phyloP scores from a whole-genome alignment of 2,329 filamentous ascomycete species.

The Fusarium scirpi region DNA sequence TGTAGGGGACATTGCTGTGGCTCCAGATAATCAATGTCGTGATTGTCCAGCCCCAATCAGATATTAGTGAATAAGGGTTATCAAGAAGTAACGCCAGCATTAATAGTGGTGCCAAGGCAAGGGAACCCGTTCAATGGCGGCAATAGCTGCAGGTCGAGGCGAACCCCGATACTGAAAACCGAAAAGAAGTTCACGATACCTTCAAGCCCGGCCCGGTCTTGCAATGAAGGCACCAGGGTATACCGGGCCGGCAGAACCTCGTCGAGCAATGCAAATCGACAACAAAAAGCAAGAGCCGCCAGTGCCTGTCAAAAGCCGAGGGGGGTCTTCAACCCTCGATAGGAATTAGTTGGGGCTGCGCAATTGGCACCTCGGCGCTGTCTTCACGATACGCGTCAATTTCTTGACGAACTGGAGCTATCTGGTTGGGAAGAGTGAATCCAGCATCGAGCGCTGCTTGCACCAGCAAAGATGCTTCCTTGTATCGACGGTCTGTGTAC shows the following conservation, averaged over 20 bases:
- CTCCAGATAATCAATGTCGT: conserved; percentile 26
- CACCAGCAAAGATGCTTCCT: conserved; percentile 84
- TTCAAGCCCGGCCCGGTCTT: conserved; percentile 36
- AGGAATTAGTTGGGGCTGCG: conserved; percentile 49
- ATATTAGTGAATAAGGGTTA: conserved; percentile 40
- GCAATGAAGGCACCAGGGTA: not conserved
- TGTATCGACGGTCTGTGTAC: conserved; percentile 88
- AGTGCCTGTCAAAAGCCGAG: conserved; percentile 3
- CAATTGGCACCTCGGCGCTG: conserved; percentile 45
- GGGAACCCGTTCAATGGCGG: conserved; percentile 12
- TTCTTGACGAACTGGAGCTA: conserved; percentile 54
- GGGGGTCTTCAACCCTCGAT: conserved; percentile 47
- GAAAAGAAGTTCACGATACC: conserved; percentile 11
- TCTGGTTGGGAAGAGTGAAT: conserved; percentile 62
- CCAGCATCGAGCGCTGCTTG: conserved; percentile 76
- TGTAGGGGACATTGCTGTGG: conserved; percentile 13
- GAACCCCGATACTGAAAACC: conserved; percentile 7
- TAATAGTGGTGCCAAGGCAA: conserved; percentile 16
- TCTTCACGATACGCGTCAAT: conserved; percentile 37
- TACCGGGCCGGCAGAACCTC: conserved; percentile 23
- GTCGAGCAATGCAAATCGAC: conserved; percentile 13
- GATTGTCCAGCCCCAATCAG: conserved; percentile 27
- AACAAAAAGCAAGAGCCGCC: conserved; percentile 19
- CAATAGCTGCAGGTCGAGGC: conserved; percentile 10
- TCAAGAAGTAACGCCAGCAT: conserved; percentile 32